phyloP scores from a whole-genome alignment of 2,329 filamentous ascomycete genomes.

The Curvularia lunata region DNA sequence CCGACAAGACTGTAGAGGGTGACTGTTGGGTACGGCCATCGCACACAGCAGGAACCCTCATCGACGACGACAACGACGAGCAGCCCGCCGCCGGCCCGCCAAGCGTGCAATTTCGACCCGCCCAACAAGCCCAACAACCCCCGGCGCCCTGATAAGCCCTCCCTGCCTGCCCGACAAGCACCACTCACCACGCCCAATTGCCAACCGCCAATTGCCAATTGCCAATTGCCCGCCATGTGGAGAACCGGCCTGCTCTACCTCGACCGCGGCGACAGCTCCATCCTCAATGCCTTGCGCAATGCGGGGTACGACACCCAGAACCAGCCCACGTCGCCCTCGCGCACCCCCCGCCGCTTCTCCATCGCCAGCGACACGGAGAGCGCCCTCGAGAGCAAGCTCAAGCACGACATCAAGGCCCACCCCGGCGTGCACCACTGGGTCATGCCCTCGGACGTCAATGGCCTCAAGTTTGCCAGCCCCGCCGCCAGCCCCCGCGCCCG shows the following conservation, averaged over 20 bases:
- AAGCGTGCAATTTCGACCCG: neutral
- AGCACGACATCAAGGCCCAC: conserved; percentile 15
- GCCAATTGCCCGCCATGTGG: conserved; percentile 23
- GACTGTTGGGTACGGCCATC: conserved; percentile 22
- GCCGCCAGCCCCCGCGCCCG: conserved; percentile 17
- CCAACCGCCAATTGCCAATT: too few relatives aligned
- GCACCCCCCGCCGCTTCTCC: conserved; percentile 25
- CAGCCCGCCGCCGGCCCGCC: neutral
- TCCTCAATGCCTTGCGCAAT: conserved; percentile 28
- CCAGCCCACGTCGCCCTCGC: conserved; percentile 21
- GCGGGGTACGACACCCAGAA: conserved; percentile 28
- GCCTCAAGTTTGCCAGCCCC: conserved; percentile 26
- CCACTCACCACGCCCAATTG: neutral
- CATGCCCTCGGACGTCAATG: conserved; percentile 16
- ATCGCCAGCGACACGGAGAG: conserved; percentile 24
- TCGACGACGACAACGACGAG: conserved; percentile 19
- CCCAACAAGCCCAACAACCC: neutral
- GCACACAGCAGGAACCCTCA: conserved; percentile 23
- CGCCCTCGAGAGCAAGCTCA: conserved; percentile 18
- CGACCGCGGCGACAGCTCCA: conserved; percentile 32
- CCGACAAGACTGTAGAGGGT: conserved; percentile 22
- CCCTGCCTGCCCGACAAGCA: neutral
- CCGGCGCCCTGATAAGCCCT: too few relatives aligned
- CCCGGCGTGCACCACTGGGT: conserved; percentile 22
- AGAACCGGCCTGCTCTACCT: conserved; percentile 31